Conservation (phyloP, 2,329 filamentous ascomycete species). For the Phoma herbarum region DNA sequence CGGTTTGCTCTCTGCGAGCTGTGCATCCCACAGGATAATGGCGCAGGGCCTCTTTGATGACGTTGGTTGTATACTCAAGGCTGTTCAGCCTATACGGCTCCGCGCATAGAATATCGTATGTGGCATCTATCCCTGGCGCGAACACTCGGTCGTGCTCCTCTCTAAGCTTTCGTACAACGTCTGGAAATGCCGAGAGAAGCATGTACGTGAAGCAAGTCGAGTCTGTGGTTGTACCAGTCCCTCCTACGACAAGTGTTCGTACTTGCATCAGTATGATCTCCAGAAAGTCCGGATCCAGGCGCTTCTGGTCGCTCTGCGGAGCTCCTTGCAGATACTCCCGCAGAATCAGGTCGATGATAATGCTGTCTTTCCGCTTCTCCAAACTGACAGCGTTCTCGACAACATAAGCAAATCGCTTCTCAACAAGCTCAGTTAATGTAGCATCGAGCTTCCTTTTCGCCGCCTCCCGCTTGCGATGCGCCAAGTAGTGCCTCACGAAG, state of each 20-base stretch:
- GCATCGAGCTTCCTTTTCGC: conserved; percentile 40
- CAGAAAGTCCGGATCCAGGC: conserved; percentile 48
- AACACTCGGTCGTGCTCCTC: conserved; percentile 64
- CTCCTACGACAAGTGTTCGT: conserved; percentile 55
- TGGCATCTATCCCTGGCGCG: conserved; percentile 52
- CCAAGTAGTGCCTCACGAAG: conserved; percentile 28
- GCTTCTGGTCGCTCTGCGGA: conserved; percentile 15
- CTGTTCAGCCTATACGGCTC: conserved; percentile 60
- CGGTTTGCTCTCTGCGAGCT: conserved; percentile 52
- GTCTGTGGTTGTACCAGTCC: conserved; percentile 55
- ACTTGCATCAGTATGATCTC: conserved; percentile 47
- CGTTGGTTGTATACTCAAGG: conserved; percentile 61
- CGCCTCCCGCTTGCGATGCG: conserved; percentile 16
- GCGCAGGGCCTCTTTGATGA: conserved; percentile 64
- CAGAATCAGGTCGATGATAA: conserved; percentile 48
- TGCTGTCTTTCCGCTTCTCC: conserved; percentile 47
- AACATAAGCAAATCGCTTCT: conserved; percentile 49
- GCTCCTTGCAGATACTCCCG: conserved; percentile 39
- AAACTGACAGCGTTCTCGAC: conserved; percentile 45
- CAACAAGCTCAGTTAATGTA: conserved; percentile 46
- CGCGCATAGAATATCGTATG: conserved; percentile 52
- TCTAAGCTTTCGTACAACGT: conserved; percentile 44
- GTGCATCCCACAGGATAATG: conserved; percentile 61
- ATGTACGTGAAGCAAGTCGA: conserved; percentile 43
- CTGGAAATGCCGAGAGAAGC: conserved; percentile 42